Percentiles rank a stretch among this genome's conserved stretches.
Conservation (phyloP, 1,284 basidiomycete genomes). For the Testicularia cyperi region DNA sequence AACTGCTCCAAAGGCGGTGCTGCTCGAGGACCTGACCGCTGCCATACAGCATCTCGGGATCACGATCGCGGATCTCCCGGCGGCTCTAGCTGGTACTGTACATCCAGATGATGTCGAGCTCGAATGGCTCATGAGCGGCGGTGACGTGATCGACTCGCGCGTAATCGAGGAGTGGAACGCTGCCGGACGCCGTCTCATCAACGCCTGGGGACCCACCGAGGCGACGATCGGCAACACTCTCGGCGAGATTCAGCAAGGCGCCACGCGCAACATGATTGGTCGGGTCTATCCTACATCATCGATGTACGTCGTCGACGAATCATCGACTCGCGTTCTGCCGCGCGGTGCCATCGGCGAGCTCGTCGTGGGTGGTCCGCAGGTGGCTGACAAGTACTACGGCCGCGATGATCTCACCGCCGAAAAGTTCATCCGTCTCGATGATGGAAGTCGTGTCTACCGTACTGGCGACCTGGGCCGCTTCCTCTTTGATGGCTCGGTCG, state of each 20-base stretch:
- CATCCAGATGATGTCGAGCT: slow-evolving; percentile 46
- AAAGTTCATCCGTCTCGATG: slow-evolving; percentile 41
- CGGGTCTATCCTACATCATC: slow-evolving; percentile 42
- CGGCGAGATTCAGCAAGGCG: slow-evolving; percentile 37
- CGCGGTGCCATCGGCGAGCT: slow-evolving; percentile 53
- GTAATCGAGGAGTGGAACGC: slow-evolving; percentile 52
- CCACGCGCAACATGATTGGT: slow-evolving; percentile 49
- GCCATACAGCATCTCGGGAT: slow-evolving; percentile 47
- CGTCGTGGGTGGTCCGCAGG: slow-evolving; percentile 54
- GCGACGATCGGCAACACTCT: slow-evolving; percentile 59
- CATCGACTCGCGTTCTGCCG: slow-evolving; percentile 17
- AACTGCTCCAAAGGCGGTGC: slow-evolving; percentile 49
- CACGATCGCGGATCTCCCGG: slow-evolving; percentile 55
- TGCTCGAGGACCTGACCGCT: slow-evolving; percentile 50
- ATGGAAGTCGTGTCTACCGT: slow-evolving; percentile 52
- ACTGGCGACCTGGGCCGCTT: slow-evolving; percentile 58
- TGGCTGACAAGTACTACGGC: slow-evolving; percentile 55
- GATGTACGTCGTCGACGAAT: slow-evolving; percentile 40
- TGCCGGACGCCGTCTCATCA: slow-evolving; percentile 47
- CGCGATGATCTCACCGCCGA: slow-evolving; percentile 45
- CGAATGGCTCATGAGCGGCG: slow-evolving; percentile 59
- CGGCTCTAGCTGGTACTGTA: slow-evolving; percentile 52
- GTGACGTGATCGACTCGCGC: slow-evolving; percentile 54
- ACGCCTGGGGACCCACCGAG: slow-evolving; percentile 59
- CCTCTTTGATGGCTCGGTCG: slow-evolving; percentile 45